Evolutionary conservation across 768 basidiomycete genomes (phyloP).

Genomic region (Russula sp.): DNA sequence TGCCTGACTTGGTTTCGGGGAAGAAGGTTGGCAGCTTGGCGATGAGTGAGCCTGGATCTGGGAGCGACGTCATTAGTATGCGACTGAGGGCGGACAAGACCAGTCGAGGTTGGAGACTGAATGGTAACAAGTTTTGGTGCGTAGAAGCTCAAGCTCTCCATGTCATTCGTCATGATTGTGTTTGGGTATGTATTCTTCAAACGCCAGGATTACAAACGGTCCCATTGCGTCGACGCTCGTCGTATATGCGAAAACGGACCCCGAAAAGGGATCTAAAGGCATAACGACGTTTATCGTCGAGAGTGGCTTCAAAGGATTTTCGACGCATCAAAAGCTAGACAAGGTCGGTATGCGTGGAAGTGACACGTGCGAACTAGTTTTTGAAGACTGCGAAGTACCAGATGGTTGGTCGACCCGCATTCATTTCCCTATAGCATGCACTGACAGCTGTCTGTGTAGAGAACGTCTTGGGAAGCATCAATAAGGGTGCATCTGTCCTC

Average conservation of each 20-base stretch:
- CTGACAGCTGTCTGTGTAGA: slow-evolving; percentile 42
- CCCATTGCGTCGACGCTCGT: slow-evolving; percentile 87
- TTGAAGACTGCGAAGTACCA: slow-evolving; percentile 87
- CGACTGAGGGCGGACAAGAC: slow-evolving; percentile 74
- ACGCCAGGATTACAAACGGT: slow-evolving; percentile 87
- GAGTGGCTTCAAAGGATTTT: slow-evolving; percentile 77
- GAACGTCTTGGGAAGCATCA: slow-evolving; percentile 78
- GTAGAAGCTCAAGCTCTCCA: slow-evolving; percentile 29
- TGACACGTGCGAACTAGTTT: slow-evolving; percentile 91
- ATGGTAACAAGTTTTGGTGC: slow-evolving; percentile 93
- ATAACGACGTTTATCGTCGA: slow-evolving; percentile 93
- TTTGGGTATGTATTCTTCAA: slow-evolving; percentile 5
- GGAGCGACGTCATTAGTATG: slow-evolving; percentile 97
- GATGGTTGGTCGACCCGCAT: slow-evolving; percentile 51
- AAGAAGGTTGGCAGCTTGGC: slow-evolving; percentile 85
- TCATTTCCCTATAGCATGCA: slow-evolving; percentile 14
- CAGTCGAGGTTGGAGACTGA: slow-evolving; percentile 71
- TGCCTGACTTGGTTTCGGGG: slow-evolving; percentile 76
- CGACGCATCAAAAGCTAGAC: slow-evolving; percentile 86
- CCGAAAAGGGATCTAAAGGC: slow-evolving; percentile 75
- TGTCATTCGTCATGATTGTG: slow-evolving; percentile 2
- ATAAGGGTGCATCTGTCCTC: slow-evolving; percentile 79
- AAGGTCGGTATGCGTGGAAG: slow-evolving; percentile 97
- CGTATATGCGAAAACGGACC: slow-evolving; percentile 88
- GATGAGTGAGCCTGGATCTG: slow-evolving; percentile 91